phyloP scores from a whole-genome alignment of 495 filamentous ascomycete genomes.

The Daldinia decipiens region DNA sequence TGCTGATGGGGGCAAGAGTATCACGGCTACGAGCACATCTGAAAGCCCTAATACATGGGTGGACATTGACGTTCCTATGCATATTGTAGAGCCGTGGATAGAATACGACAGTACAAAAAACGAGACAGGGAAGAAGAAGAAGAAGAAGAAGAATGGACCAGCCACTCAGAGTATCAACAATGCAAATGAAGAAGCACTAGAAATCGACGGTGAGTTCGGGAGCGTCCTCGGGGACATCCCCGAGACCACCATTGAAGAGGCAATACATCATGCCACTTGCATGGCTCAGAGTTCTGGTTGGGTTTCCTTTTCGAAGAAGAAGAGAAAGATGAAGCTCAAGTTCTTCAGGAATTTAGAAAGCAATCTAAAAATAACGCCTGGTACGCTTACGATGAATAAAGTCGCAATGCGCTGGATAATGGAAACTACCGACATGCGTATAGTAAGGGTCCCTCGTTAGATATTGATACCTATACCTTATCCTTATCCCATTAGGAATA shows the following conservation, averaged over 20 bases:
- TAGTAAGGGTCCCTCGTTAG: not conserved
- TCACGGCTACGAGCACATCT: slow-evolving; percentile 51
- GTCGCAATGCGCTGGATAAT: not conserved
- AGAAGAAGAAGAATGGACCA: not conserved
- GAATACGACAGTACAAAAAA: too few relatives aligned
- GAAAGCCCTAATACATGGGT: not conserved
- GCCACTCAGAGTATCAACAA: too few relatives aligned
- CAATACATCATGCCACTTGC: not conserved
- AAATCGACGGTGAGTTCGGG: too few relatives aligned
- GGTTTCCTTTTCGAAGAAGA: not conserved
- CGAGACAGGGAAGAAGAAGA: too few relatives aligned
- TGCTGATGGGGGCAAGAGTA: slow-evolving; percentile 66
- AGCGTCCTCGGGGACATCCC: too few relatives aligned
- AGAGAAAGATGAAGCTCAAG: not conserved
- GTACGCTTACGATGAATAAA: not conserved
- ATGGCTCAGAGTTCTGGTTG: not conserved
- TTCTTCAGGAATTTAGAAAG: not conserved
- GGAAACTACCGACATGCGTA: not conserved
- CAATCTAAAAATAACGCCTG: not conserved
- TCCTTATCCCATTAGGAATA: not conserved
- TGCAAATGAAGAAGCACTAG: too few relatives aligned
- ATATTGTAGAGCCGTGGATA: not conserved
- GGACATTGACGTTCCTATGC: not conserved
- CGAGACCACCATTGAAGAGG: not conserved
- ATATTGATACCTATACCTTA: not conserved